Evolutionary conservation across 2,329 filamentous ascomycete genomes (phyloP).

Genomic region (Talaromyces sp.): DNA sequence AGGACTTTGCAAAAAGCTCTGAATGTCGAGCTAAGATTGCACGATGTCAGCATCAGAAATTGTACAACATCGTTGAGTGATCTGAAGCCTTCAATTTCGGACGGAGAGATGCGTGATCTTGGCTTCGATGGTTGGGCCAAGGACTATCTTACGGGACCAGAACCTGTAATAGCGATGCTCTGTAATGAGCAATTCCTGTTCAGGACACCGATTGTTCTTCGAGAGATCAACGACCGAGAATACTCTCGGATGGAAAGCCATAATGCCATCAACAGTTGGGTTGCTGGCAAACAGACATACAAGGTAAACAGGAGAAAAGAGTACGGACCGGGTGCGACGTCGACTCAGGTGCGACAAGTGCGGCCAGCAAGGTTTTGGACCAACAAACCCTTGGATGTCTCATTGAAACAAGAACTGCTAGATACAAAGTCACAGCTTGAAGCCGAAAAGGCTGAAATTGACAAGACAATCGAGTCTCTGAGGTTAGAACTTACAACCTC

Average conservation of each 20-base stretch:
- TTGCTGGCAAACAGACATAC: conserved; percentile 64
- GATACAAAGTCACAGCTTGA: conserved; percentile 46
- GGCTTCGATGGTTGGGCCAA: conserved; percentile 79
- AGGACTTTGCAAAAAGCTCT: conserved; percentile 67
- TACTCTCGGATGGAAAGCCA: conserved; percentile 60
- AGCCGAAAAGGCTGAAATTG: conserved; percentile 37
- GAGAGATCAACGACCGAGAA: conserved; percentile 63
- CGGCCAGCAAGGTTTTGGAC: conserved; percentile 67
- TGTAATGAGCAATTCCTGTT: conserved; percentile 71
- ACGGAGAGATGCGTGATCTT: conserved; percentile 52
- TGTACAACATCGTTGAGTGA: conserved; percentile 53
- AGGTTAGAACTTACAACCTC: conserved; percentile 25
- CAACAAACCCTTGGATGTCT: conserved; percentile 66
- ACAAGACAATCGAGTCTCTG: conserved; percentile 31
- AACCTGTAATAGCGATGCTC: conserved; percentile 81
- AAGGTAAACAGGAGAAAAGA: conserved; percentile 69
- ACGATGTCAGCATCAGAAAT: conserved; percentile 68
- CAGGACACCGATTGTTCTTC: conserved; percentile 61
- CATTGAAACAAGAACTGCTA: conserved; percentile 58
- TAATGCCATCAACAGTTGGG: conserved; percentile 63
- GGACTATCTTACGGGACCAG: conserved; percentile 76
- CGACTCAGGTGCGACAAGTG: conserved; percentile 64
- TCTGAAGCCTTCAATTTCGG: conserved; percentile 55
- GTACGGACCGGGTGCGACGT: conserved; percentile 71
- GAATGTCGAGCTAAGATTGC: conserved; percentile 62